Base-by-base conservation (phyloP, 805 yeast genomes). In the Hanseniaspora osmophila region DNA sequence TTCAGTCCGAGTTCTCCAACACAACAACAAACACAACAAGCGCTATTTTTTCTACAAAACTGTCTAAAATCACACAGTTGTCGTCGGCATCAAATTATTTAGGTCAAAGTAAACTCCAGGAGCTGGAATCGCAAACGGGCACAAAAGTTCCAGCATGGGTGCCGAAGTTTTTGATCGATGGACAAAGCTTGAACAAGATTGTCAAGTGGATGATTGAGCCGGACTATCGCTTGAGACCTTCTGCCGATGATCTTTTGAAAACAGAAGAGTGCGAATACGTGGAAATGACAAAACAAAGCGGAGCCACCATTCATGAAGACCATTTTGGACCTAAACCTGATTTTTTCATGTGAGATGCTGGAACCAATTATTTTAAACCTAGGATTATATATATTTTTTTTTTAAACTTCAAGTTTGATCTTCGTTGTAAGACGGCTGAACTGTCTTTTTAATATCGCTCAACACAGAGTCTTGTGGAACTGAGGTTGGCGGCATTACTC, bases 271-370 rank as follows among this genome's bases (percentile, higher is more conserved):
- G 92, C 50, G 70, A 73, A 41, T 73, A 79, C 48, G 88, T 92
- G 37, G 95, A 88, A 51, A 64, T 71, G 45, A 72, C 90, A 49
- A 71, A 96, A 44, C 83, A 82, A 58, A 84, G 95, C 6, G 96
- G 97, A 4, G 96, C 96, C 2, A 82, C 88, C 2, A 83, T 92
- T 50, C 92, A 80, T 56, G 98, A 90, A 65, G 97, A 96, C 16
- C 96, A 92, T 52, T 87, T 74, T 60, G 98, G 97, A 0, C 95
- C 96, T 1, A 67, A 68, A 48, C 80, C 84, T 0, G 76, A 70
- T n/a, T 53, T 60, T 30, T 59, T 58, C 43, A 52, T 43, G 40
- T 11, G 11, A 32, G 35, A n/a, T n/a, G n/a, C n/a, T n/a, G n/a
- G n/a, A n/a, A n/a, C n/a, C n/a, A n/a, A n/a, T n/a, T n/a, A n/a